These are phyloP conservation scores for Melaleuca quinquenervia DNA, from an alignment of 345 rosid genomes.

Conservation along the genomic window DNA sequence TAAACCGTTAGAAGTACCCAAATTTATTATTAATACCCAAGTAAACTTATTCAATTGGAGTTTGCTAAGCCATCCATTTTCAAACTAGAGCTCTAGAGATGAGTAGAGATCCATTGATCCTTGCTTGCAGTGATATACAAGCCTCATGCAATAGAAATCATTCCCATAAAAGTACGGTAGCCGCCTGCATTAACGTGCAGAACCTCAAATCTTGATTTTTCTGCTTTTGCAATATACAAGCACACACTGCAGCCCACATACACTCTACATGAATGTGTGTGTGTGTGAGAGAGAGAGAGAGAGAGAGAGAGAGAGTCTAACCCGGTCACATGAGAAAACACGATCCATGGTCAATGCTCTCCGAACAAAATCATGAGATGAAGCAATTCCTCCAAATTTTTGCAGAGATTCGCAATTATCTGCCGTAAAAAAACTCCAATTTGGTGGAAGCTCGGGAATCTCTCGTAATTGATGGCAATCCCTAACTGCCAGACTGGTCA, in stretches of 20 bases:
- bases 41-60: no score
- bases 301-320: no score
- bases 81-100: no score
- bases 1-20: no score
- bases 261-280: not conserved
- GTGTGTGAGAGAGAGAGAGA: no score
- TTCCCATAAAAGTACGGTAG: no score
- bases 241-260: not conserved
- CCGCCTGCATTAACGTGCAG: no score
- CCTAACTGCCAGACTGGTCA: rapidly evolving
- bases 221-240: not conserved
- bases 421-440: rapidly evolving
- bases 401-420: rapidly evolving
- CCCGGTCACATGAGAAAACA: not conserved
- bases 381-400: not conserved
- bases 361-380: not conserved
- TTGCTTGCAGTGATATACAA: no score
- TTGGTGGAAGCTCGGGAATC: not conserved
- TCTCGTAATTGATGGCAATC: not conserved
- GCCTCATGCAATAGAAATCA: no score
- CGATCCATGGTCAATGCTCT: not conserved
- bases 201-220: not conserved
- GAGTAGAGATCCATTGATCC: no score
- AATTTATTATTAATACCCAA: no score
- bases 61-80: no score